Base-by-base conservation (phyloP, 2,329 filamentous ascomycete species). In the Pseudogymnoascus sp. region DNA sequence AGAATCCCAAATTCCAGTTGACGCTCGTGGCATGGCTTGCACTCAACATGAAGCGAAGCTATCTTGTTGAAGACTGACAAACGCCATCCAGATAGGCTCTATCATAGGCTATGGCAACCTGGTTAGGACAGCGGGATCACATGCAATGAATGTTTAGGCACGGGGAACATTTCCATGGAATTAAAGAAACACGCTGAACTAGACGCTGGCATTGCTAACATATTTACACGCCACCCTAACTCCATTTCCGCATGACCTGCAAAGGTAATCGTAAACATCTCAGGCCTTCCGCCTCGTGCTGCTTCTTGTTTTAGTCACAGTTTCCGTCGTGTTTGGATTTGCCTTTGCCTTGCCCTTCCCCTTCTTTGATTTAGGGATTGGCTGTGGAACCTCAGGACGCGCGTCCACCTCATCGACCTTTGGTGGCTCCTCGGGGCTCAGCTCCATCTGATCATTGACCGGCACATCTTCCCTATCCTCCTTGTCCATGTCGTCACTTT, bases 401-500 rank as follows among this genome's bases (percentile, higher is more conserved):
- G 22, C 58, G 18, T 54, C 62, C 61, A 62, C 62, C 38, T 41
- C 62, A 11, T 66, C 69, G 2, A 58, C 63, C 14, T 64, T 65
- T 57, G 66, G 62, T 20, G 68, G 65, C 50, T 70, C 67, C 14
- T 61, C 63, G 8, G 58, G 61, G 25, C 62, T 66, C 39, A 66
- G 63, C 18, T 65, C 64, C 8, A 62, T 64, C 20, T 64, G 65
- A 20, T 67, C 65, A 8, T 62, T 64, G 8, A 65, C 64, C 22
- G 65, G 64, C 43, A 63, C 63, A 11, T 68, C 67, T 16, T 68
- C 68, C 16, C 61, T 65, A 25, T 68, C 66, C 54, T 65, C 61
- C 11, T 25, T 9, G 4, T 37, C 30, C n/a, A 57, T 54, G 30
- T 35, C 37, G 39, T 77, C 75, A 11, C 81, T 80, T 34, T 86